phyloP scores from a whole-genome alignment of 2,329 filamentous ascomycete species.

The Mariannaea elegans region DNA sequence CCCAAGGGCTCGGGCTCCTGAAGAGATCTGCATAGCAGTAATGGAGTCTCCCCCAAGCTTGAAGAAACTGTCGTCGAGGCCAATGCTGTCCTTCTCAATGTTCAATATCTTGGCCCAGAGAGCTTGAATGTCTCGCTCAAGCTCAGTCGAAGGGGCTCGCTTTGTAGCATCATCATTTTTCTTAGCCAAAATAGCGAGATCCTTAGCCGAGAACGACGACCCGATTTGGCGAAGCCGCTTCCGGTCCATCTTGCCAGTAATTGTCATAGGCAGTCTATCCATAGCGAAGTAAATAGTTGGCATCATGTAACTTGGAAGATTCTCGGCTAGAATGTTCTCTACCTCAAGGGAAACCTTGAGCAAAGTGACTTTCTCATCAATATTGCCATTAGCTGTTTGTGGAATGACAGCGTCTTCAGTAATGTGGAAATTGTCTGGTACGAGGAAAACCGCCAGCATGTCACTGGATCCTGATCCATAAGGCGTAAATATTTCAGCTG shows the following conservation, averaged over 20 bases:
- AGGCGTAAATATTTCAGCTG: constrained; percentile 5
- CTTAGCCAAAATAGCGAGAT: neutral
- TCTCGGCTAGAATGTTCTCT: constrained; percentile 2
- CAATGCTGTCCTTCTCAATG: constrained; percentile 45
- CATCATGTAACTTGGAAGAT: constrained; percentile 18
- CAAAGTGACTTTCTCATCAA: constrained; percentile 18
- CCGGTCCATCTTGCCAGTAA: constrained; percentile 11
- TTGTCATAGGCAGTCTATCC: neutral
- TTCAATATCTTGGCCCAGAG: constrained; percentile 50
- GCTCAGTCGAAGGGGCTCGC: neutral
- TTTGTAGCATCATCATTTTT: neutral
- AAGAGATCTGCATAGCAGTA: constrained; percentile 46
- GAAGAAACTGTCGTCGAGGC: constrained; percentile 58
- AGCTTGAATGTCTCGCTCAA: constrained; percentile 36
- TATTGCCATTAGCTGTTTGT: constrained; percentile 15
- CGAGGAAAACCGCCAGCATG: constrained; percentile 4
- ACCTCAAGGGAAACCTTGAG: neutral
- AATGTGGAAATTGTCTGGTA: neutral
- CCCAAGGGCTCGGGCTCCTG: constrained; percentile 6
- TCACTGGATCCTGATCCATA: neutral
- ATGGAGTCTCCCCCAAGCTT: constrained; percentile 59
- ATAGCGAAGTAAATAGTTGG: constrained; percentile 21
- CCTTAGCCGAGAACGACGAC: no score
- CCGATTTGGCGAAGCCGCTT: neutral
- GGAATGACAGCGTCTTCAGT: neutral